Percentiles rank a stretch among this genome's conserved stretches.
These are phyloP conservation scores for Nitzschia inconspicua DNA, from an alignment of 108 stramenopile genomes.

Conservation along the genomic window DNA sequence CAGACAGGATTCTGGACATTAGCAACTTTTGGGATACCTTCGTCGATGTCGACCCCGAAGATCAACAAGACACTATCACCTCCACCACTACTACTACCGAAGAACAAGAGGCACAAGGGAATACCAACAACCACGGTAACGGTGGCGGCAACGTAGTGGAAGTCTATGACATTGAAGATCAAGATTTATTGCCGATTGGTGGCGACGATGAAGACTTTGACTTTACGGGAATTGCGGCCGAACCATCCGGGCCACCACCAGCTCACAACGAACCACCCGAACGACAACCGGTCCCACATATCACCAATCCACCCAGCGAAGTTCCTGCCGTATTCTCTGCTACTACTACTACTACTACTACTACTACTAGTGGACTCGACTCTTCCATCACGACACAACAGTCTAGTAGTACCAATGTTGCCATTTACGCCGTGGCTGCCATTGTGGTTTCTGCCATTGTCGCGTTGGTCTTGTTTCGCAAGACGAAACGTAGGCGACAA, in stretches of 20 bases:
- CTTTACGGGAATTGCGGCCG: neutral
- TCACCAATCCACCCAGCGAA: neutral
- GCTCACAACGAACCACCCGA: constrained; percentile 3
- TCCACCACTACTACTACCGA: neutral
- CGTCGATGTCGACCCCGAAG: neutral
- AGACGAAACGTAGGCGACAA: neutral
- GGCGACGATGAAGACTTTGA: neutral
- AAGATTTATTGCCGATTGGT: neutral
- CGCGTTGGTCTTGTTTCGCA: neutral
- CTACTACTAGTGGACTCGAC: neutral
- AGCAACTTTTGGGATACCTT: neutral
- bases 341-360: neutral
- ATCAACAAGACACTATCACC: neutral
- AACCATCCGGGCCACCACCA: too few species aligned
- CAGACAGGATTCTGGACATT: constrained; percentile 28
- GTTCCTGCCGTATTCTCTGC: neutral
- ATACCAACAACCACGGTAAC: too few species aligned
- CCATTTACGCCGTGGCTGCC: neutral
- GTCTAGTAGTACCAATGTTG: neutral
- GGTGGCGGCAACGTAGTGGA: neutral
- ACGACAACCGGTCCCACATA: neutral
- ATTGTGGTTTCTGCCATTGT: neutral
- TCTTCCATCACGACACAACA: neutral
- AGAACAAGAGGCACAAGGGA: neutral
- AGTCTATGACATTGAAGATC: neutral